Percentiles rank a stretch among this genome's conserved stretches.
Evolutionary conservation across 257 asterid genomes (phyloP).

Genomic region (Solanum pennellii): DNA sequence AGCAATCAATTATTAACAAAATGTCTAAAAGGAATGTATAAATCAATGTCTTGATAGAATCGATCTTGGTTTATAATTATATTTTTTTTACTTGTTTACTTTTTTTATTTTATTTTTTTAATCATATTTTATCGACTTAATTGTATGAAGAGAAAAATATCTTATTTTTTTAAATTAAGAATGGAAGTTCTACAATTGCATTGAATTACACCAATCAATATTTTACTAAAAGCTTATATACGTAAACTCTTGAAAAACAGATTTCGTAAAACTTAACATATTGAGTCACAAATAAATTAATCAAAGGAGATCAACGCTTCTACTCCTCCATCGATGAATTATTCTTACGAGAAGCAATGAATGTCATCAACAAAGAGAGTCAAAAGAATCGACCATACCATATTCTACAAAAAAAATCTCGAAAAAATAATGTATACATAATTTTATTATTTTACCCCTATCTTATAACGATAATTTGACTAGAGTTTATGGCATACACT

Average conservation of each 20-base stretch:
- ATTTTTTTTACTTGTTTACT: too few relatives aligned
- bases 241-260: too few relatives aligned
- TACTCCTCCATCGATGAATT: neutral
- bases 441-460: neutral
- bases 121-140: too few relatives aligned
- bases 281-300: neutral
- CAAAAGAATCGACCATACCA: neutral
- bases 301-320: neutral
- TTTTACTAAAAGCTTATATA: neutral
- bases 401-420: too few relatives aligned
- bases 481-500: neutral
- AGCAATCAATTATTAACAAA: neutral
- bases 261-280: too few relatives aligned
- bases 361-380: neutral
- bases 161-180: neutral
- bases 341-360: neutral
- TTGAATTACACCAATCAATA: neutral
- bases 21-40: fast-evolving
- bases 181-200: neutral
- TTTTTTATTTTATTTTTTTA: too few relatives aligned
- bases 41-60: too few relatives aligned
- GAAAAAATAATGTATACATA: neutral
- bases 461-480: neutral
- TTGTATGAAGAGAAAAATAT: neutral
- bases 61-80: too few relatives aligned